Percentiles rank a stretch among this genome's conserved stretches.
Conservation (phyloP, 2,329 filamentous ascomycete species). For the Cordyceps cateniannulata region DNA sequence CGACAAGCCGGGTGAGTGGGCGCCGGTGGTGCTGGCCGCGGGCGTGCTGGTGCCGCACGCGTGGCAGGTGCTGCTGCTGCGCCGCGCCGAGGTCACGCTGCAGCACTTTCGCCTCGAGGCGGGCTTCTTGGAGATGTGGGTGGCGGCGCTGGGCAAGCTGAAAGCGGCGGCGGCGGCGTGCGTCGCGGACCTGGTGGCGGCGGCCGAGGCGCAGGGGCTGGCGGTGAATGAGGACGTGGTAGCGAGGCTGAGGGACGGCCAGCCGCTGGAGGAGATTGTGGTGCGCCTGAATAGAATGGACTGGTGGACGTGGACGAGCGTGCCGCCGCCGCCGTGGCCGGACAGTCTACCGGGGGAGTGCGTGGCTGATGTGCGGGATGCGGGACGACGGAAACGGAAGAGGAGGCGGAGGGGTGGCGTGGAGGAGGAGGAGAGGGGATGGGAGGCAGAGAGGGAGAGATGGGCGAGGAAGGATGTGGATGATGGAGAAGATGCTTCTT, state of each 20-base stretch:
- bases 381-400: neutral
- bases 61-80: slow-evolving; percentile 10
- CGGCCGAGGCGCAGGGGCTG: neutral
- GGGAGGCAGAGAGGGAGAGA: neutral
- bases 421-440: neutral
- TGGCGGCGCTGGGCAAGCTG: slow-evolving; percentile 2
- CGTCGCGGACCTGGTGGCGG: slow-evolving; percentile 1
- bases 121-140: slow-evolving; percentile 4
- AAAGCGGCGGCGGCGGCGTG: slow-evolving; percentile 6
- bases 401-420: neutral
- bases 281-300: slow-evolving; percentile 6
- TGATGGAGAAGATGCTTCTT: neutral
- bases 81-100: slow-evolving; percentile 2
- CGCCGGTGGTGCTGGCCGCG: slow-evolving; percentile 2
- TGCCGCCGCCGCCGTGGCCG: slow-evolving; percentile 8
- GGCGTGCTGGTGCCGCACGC: slow-evolving; percentile 11
- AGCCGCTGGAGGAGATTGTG: slow-evolving; percentile 6
- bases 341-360: neutral
- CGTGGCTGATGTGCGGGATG: neutral
- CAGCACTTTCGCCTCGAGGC: slow-evolving; percentile 7
- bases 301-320: slow-evolving; percentile 9
- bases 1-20: slow-evolving; percentile 9
- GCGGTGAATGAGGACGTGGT: neutral
- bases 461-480: neutral
- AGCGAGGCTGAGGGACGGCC: neutral